Conservation (phyloP, 2,329 filamentous ascomycete genomes). For the Exophiala viscosa region DNA sequence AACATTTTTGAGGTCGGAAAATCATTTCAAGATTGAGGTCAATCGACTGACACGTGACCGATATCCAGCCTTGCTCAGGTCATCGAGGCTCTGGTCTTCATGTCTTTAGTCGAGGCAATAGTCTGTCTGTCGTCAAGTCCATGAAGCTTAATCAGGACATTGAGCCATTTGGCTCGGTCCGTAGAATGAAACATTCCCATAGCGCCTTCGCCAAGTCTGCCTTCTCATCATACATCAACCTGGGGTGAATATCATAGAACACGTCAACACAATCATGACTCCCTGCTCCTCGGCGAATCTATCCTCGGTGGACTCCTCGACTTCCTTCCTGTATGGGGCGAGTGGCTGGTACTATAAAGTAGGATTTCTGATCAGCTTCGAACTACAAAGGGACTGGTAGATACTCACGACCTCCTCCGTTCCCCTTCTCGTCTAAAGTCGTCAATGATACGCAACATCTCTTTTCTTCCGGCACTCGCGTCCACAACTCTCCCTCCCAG, state of each 20-base stretch:
- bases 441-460: constrained; percentile 89
- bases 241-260: not conserved
- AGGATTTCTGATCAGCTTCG: not conserved
- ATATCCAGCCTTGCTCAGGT: no score
- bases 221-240: not conserved
- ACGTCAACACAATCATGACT: not conserved
- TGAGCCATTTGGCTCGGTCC: not conserved
- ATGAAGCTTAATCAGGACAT: not conserved
- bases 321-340: constrained; percentile 24
- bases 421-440: constrained; percentile 82
- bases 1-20: no score
- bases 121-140: not conserved
- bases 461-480: constrained; percentile 73
- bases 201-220: not conserved
- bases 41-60: no score
- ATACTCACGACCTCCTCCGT: constrained; percentile 70
- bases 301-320: constrained; percentile 31
- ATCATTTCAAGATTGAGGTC: no score
- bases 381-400: constrained; percentile 1
- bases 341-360: constrained; percentile 24
- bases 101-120: no score
- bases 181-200: not conserved
- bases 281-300: constrained; percentile 23
- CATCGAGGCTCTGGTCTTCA: no score
- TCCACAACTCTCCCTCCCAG: constrained; percentile 82